A percentile compares a stretch with the other conserved stretches of the same genome.
These are phyloP conservation scores for Herpotrichia juniperi DNA, from an alignment of 2,329 filamentous ascomycete genomes.

Conservation along the genomic window DNA sequence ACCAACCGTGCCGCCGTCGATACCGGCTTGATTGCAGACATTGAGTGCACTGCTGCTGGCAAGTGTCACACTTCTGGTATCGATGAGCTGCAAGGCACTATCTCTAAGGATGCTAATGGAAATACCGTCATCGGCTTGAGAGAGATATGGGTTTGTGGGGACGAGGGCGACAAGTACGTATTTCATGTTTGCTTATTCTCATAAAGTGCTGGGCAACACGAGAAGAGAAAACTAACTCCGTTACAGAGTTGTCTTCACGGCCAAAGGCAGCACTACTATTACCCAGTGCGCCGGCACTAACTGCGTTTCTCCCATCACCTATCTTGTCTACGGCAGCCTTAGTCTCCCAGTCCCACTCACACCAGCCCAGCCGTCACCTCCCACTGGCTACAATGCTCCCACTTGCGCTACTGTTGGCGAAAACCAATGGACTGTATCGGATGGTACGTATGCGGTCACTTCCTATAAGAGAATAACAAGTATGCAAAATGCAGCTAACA, in stretches of 20 bases:
- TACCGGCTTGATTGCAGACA: neutral
- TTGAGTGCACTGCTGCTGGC: constrained; percentile 9
- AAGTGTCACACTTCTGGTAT: neutral
- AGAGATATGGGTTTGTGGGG: constrained; percentile 11
- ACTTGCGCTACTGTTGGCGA: constrained; percentile 13
- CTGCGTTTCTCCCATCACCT: constrained; percentile 14
- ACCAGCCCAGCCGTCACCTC: constrained; percentile 12
- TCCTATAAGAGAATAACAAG: neutral
- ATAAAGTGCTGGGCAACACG: neutral
- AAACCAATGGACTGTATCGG: constrained; percentile 12
- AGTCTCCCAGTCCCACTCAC: constrained; percentile 16
- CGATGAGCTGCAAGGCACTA: constrained; percentile 5
- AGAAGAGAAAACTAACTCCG: neutral
- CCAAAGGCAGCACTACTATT: constrained; percentile 10
- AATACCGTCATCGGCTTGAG: constrained; percentile 4
- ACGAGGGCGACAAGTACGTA: constrained; percentile 13
- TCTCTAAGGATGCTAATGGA: constrained; percentile 7
- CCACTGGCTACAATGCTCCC: constrained; percentile 10
- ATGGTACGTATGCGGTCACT: constrained; percentile 6
- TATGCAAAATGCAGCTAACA: neutral
- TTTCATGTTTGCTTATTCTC: neutral
- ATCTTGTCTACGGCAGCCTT: constrained; percentile 12
- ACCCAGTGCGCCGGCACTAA: constrained; percentile 13
- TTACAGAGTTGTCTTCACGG: constrained; percentile 12
- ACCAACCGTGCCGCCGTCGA: constrained; percentile 7